Percentiles rank a stretch among this genome's conserved stretches.
phyloP scores from a whole-genome alignment of 2,329 filamentous ascomycete species.

The Trichoderma hamatum region DNA sequence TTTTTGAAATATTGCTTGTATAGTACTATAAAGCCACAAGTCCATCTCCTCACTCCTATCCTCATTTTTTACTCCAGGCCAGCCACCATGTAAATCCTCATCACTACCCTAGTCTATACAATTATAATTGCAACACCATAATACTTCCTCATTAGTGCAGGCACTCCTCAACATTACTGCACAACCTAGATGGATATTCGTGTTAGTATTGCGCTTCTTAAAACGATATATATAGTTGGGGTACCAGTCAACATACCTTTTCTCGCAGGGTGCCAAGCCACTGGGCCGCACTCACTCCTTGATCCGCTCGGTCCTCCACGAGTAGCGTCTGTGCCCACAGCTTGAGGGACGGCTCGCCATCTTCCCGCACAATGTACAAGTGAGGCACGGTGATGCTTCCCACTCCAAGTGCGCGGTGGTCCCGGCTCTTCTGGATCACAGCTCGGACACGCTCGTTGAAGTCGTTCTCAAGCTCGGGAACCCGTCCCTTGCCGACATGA shows the following conservation, averaged over 20 bases:
- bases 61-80: slow-evolving; percentile 4
- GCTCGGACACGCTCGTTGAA: slow-evolving; percentile 93
- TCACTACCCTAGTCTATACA: slow-evolving; percentile 24
- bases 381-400: slow-evolving; percentile 93
- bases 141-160: background rate
- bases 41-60: slow-evolving; percentile 15
- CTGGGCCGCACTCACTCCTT: slow-evolving; percentile 88
- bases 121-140: slow-evolving; percentile 9
- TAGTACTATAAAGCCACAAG: slow-evolving; percentile 11
- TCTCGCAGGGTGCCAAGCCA: slow-evolving; percentile 91
- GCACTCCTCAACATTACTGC: slow-evolving; percentile 18
- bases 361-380: slow-evolving; percentile 90
- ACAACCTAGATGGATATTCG: slow-evolving; percentile 5
- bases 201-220: background rate
- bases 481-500: slow-evolving; percentile 84
- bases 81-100: background rate
- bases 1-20: slow-evolving; percentile 15
- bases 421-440: slow-evolving; percentile 88
- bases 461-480: slow-evolving; percentile 90
- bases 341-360: slow-evolving; percentile 92
- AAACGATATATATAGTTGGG: background rate
- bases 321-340: slow-evolving; percentile 96
- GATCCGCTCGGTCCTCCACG: slow-evolving; percentile 92
- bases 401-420: slow-evolving; percentile 82
- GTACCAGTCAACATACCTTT: slow-evolving; percentile 67